Evolutionary conservation across 1,284 basidiomycete species (phyloP).

Genomic region (Rugosomyces carneus): DNA sequence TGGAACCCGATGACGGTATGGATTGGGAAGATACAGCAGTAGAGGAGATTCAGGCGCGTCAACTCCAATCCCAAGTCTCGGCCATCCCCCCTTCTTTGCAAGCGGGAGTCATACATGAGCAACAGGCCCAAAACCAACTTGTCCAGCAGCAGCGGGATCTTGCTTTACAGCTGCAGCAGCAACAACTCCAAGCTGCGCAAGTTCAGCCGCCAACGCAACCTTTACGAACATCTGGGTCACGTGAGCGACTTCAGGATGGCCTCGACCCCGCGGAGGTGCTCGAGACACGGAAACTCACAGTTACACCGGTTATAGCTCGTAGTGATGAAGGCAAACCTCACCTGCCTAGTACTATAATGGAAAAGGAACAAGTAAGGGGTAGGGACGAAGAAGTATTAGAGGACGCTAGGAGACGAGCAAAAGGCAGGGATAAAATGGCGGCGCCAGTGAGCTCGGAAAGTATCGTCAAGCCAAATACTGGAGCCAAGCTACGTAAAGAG

Average conservation of each 20-base stretch:
- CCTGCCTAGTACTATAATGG: conserved; percentile 41
- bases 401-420: conserved; percentile 51
- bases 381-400: conserved; percentile 64
- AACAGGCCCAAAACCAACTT: conserved; percentile 19
- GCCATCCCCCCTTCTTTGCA: conserved; percentile 24
- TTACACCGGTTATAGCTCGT: conserved; percentile 71
- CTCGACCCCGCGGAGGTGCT: conserved; percentile 52
- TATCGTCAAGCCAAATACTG: conserved; percentile 25
- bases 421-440: conserved; percentile 32
- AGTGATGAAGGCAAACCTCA: conserved; percentile 25
- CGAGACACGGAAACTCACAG: conserved; percentile 70
- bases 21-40: conserved; percentile 66
- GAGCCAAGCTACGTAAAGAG: conserved; percentile 57
- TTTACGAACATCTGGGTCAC: conserved; percentile 31
- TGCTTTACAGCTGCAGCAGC: conserved; percentile 29
- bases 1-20: conserved; percentile 72
- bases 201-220: conserved; percentile 23
- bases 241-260: conserved; percentile 29
- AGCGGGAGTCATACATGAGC: conserved; percentile 23
- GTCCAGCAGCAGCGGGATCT: conserved; percentile 22
- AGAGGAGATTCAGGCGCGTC: conserved; percentile 38
- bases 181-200: conserved; percentile 19
- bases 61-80: conserved; percentile 19
- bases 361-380: conserved; percentile 43
- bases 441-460: conserved; percentile 34